Conservation (phyloP, 2,329 filamentous ascomycete species). For the Eutypa lata region DNA sequence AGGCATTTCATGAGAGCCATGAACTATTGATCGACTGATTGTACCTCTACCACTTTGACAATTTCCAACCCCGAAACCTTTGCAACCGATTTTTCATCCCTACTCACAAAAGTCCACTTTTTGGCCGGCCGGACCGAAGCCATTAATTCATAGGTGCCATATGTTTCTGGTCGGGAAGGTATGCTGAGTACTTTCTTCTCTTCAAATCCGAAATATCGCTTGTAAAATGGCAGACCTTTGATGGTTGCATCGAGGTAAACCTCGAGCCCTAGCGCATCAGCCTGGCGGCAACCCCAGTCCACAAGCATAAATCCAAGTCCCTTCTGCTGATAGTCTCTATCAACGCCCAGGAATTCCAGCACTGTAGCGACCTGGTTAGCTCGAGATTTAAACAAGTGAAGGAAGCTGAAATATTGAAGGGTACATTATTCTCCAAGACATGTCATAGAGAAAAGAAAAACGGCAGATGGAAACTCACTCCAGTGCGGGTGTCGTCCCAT, state of each 20-base stretch:
- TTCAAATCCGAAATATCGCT: slow-evolving; percentile 7
- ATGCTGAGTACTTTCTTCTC: background rate
- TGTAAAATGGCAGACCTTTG: slow-evolving; percentile 9
- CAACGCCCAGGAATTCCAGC: slow-evolving; percentile 8
- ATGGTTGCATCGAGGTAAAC: slow-evolving; percentile 10
- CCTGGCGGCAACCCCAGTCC: slow-evolving; percentile 8
- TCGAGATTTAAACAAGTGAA: background rate
- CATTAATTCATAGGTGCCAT: background rate
- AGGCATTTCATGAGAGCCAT: no score
- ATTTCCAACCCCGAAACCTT: background rate
- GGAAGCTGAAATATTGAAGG: background rate
- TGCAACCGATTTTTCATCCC: background rate
- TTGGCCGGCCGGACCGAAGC: background rate
- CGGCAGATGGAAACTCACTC: slow-evolving; percentile 6
- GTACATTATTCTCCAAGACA: background rate
- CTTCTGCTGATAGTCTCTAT: slow-evolving; percentile 8
- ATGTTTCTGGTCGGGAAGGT: background rate
- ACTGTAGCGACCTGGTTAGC: slow-evolving; percentile 1
- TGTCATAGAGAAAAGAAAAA: background rate
- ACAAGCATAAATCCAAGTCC: slow-evolving; percentile 3
- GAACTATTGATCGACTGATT: no score
- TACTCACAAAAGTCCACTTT: background rate
- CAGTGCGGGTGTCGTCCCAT: slow-evolving; percentile 11
- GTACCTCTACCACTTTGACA: background rate
- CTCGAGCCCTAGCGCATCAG: slow-evolving; percentile 3